Base-by-base conservation (phyloP, 1,139 yeast genomes). In the Hansenula sp. region DNA sequence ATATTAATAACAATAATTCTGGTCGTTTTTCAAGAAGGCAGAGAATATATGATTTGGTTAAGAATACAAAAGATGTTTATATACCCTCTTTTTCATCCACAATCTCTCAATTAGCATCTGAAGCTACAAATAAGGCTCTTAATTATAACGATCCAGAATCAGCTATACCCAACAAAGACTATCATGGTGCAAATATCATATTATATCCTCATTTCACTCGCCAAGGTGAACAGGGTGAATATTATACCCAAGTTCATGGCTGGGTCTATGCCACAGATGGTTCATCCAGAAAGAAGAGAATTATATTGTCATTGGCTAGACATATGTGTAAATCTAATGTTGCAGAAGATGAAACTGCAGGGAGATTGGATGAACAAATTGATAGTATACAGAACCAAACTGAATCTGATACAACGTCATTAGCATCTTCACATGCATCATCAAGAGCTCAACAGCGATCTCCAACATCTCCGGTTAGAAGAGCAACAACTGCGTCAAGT, bases 221-320 rank as follows among this genome's bases (percentile, higher is more conserved):
- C 18, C 52, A 48, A 6, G 44, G 58, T 17, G 51, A 52, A 0
- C 56, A 50, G 16, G 62, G 61, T 10, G 60, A 57, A 7, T 55
- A 52, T 19, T 69, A 72, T 37, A 80, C 89, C 2, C 79, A 80
- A 39, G 77, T 88, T 3, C 73, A 85, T 36, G 96, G 96, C 4
- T 77, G 84, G 75, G 70, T 87, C 10, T 77, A 72, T 43, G 69
- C 86, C 34, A 89, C 89, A 1, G 94, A 92, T 1, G 68, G 72
- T 10, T 73, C 80, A 69, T 75, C 78, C 25, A 67, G 95, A 37
- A 85, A 84, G 55, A 85, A 88, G 57, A 66, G 82, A 47, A 61
- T 89, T 40, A 68, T 88, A 27, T 57, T 84, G 30, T 73, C 89
- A 1, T 65, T 89, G 29, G 86, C 90, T 2, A 78, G 79, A 49